Base-by-base conservation (phyloP, 1,284 basidiomycete species). In the Ceratobasidium sp. region DNA sequence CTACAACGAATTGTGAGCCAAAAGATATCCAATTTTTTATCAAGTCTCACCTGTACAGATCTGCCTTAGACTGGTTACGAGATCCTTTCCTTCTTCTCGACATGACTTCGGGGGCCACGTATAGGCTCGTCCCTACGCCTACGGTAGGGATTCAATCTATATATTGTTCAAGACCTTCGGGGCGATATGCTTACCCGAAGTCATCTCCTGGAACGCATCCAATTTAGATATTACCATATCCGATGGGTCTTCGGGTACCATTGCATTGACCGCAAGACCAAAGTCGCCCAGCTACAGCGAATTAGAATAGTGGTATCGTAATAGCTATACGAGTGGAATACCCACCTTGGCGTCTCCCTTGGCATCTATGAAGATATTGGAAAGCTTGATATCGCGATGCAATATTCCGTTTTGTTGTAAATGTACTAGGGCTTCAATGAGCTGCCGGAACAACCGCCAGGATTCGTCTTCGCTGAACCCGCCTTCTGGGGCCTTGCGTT, bases 41-140 rank as follows among this genome's bases (percentile, higher is more conserved):
- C 76, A 91, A 89, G 39, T 92, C 95, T 4, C 97, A 84, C 75
- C 93, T 95, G 76, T 97, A 98, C 83, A 98, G 89, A 76, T 98
- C 95, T 2, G 95, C 95, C 76, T 97, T 94, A 64, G 83, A 86
- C 73, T 91, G 77, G 71, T 77, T 88, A 56, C 87, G 82, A 19
- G 86, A 84, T 0, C 85, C 84, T 46, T 67, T 67, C 14, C 83
- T 82, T 73, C 82, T 85, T 53, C 82, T 79, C 69, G 33, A 76
- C 19, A 77, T 72, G n/a, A 81, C 80, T 76, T 95, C 95, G 0
- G 95, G 95, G 0, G 95, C 94, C 60, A 97, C 96, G 77, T 98
- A 98, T 11, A 97, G 78, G 66, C 87, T 87, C 0, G 95, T 98
- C 49, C 95, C 95, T 23, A 98, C 93, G 78, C 95, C 91, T 87